These are phyloP conservation scores for Nitzschia palea DNA, from an alignment of 108 stramenopile species.

Conservation along the genomic window DNA sequence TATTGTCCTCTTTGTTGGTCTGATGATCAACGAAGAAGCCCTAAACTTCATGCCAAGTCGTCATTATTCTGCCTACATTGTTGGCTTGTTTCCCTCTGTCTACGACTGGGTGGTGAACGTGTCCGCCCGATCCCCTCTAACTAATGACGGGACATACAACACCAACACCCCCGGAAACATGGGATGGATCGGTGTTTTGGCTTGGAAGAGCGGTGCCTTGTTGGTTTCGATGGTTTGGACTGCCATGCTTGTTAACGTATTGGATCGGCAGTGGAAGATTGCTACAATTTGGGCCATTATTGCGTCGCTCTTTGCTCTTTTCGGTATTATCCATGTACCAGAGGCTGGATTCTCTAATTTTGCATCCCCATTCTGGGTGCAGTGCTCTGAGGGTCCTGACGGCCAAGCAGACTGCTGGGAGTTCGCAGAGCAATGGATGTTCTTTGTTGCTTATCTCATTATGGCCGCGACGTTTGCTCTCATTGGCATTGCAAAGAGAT, in stretches of 20 bases:
- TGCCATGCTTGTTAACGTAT: conserved; percentile 38
- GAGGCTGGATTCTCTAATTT: conserved; percentile 31
- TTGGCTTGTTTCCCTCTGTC: conserved; percentile 29
- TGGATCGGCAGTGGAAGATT: conserved; percentile 43
- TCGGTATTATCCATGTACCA: conserved; percentile 47
- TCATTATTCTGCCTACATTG: conserved; percentile 27
- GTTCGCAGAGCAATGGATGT: conserved; percentile 32
- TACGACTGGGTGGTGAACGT: conserved; percentile 48
- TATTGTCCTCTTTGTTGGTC: conserved; percentile 62
- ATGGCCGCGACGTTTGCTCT: conserved; percentile 20
- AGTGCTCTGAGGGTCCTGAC: not conserved
- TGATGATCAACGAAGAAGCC: conserved; percentile 28
- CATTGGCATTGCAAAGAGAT: conserved; percentile 7
- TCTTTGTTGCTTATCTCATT: conserved; percentile 33
- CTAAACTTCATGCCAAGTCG: conserved; percentile 27
- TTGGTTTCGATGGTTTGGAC: conserved; percentile 42
- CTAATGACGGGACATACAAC: conserved; percentile 6
- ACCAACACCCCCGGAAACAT: conserved; percentile 4
- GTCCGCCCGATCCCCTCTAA: conserved; percentile 25
- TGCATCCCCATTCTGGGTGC: conserved; percentile 18
- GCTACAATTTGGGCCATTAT: conserved; percentile 31
- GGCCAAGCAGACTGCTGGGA: conserved; percentile 27
- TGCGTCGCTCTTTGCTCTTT: conserved; percentile 34
- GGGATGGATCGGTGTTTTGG: conserved; percentile 34
- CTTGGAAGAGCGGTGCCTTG: conserved; percentile 38